Percentiles rank a stretch among this genome's conserved stretches.
Conservation (phyloP, 2,329 filamentous ascomycete genomes). For the Diaporthe sp. region DNA sequence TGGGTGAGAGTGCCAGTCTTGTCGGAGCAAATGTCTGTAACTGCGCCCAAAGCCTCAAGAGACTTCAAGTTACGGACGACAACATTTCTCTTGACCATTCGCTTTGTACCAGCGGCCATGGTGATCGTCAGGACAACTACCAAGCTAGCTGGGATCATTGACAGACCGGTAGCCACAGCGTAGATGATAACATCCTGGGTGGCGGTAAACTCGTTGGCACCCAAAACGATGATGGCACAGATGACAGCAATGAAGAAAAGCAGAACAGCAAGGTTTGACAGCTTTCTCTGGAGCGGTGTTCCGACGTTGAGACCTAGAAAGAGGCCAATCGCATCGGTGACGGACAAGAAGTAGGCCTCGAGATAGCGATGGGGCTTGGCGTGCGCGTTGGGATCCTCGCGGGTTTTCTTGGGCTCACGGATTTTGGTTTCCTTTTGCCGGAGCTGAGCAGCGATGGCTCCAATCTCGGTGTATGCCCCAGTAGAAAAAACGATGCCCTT, state of each 20-base stretch:
- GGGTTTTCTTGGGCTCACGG: conserved; percentile 38
- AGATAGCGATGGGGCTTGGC: conserved; percentile 59
- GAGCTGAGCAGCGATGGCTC: conserved; percentile 71
- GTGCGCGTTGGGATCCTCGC: conserved; percentile 35
- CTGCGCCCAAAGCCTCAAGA: conserved; percentile 65
- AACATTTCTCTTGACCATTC: conserved; percentile 57
- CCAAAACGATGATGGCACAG: conserved; percentile 73
- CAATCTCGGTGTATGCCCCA: conserved; percentile 70
- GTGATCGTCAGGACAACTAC: conserved; percentile 76
- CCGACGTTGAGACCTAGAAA: conserved; percentile 74
- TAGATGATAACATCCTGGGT: conserved; percentile 71
- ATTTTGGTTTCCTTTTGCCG: conserved; percentile 60
- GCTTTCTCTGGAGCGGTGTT: conserved; percentile 73
- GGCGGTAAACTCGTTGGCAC: conserved; percentile 63
- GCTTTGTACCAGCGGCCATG: conserved; percentile 68
- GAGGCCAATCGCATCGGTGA: conserved; percentile 64
- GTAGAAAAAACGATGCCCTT: conserved; percentile 69
- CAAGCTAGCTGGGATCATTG: conserved; percentile 71
- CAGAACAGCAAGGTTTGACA: conserved; percentile 72
- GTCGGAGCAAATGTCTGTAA: conserved; percentile 69
- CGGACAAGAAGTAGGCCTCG: conserved; percentile 52
- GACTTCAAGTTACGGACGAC: conserved; percentile 68
- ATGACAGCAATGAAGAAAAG: conserved; percentile 72
- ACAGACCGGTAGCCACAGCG: conserved; percentile 67
- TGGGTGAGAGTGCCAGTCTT: conserved; percentile 75